Evolutionary conservation across 768 basidiomycete species (phyloP), one percentile per base, ranked within the genome.

Genomic region (Tubosaeta brunneosetosa): DNA sequence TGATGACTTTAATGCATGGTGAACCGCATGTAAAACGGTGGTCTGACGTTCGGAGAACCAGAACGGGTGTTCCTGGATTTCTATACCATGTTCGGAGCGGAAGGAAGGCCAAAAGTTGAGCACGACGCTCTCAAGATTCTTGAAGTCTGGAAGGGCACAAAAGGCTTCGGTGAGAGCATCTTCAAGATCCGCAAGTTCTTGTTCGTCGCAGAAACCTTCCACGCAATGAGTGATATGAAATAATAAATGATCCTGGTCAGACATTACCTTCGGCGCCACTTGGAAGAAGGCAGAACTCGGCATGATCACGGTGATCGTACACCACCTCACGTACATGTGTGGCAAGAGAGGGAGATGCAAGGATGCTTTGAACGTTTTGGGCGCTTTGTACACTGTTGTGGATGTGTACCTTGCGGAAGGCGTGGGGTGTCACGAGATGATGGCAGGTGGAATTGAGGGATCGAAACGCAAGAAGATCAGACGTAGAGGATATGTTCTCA

Each of bases 31-130:
- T 25, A 65, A 43, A 4, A 68, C 51, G 1, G 56, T 32, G 29
- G 63, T 27, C 44, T 68, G 67, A 34, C 68, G 66, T 47, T 55
- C 59, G 32, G 67, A 57, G 46, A 70, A 68, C 67, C 67, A 68
- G 42, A 57, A 68, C 5, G 67, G 68, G 17, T 62, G 57, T 14
- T 68, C 68, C 16, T 48, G 62, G 8, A 63, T 38, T 42, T 68
- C 66, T 10, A 27, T 13, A 2, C 61, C 67, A 6, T 17, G 31
- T 14, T 64, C 58, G 7, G 66, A 62, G 22, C 47, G 49, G 53
- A 68, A 70, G 0, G 65, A 64, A 8, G 67, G 67, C 67, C 67
- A 68, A 31, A 68, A 68, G 48, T 61, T 66, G 47, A 70, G 61
- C 6, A 51, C 47, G 13, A 68, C 50, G 8, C 48, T 52, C 34